phyloP scores from a whole-genome alignment of 2,329 filamentous ascomycete species.

The Sporothrix humicola region DNA sequence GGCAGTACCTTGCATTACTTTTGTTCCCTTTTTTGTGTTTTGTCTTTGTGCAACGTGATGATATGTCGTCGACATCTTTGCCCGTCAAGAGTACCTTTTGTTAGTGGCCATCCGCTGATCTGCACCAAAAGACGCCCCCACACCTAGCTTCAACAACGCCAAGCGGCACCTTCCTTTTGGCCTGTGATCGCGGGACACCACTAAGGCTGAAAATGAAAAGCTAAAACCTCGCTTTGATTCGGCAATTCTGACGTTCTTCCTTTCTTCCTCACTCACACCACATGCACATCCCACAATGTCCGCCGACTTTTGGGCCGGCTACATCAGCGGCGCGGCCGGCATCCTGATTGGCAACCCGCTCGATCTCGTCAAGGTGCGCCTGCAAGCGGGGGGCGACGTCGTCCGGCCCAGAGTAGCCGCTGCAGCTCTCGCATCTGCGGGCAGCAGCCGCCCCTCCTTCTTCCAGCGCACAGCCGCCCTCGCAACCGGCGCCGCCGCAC shows the following conservation, averaged over 20 bases:
- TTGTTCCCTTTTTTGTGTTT: neutral
- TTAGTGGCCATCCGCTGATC: neutral
- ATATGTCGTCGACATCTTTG: no score
- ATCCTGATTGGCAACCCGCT: conserved; percentile 91
- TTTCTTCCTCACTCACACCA: neutral
- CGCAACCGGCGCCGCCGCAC: conserved; percentile 75
- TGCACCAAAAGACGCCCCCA: neutral
- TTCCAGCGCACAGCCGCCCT: conserved; percentile 42
- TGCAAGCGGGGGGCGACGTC: conserved; percentile 66
- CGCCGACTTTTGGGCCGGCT: conserved; percentile 92
- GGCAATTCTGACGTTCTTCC: neutral
- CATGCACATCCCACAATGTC: conserved; percentile 61
- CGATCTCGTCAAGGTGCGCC: conserved; percentile 70
- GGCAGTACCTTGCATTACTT: neutral
- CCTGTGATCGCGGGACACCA: conserved; percentile 13
- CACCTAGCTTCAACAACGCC: neutral
- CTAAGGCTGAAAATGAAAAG: conserved; percentile 9
- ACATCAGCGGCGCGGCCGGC: conserved; percentile 81
- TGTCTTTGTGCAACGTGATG: neutral
- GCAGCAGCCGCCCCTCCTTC: neutral
- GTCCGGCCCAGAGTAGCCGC: no score
- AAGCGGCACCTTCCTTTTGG: neutral
- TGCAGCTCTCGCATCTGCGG: no score
- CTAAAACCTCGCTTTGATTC: conserved; percentile 3
- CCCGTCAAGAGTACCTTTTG: no score